Conservation (phyloP, 441 rosid species). For the Brassica hybrid region DNA sequence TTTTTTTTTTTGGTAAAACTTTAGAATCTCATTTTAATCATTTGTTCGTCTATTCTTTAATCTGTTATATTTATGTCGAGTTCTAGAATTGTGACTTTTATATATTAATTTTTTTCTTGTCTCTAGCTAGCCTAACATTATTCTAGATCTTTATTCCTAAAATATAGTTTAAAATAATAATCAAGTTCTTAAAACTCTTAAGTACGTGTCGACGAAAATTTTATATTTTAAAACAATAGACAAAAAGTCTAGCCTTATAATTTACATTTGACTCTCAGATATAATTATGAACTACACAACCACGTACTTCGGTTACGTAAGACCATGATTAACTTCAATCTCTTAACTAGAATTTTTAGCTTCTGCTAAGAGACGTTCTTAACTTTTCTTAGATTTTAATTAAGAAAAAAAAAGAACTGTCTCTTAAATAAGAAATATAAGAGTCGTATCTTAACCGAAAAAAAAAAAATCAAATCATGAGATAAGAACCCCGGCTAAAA, state of each 20-base stretch:
- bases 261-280: slow-evolving; percentile 11
- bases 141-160: background rate
- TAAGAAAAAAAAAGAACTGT: too few species aligned
- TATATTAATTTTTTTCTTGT: background rate
- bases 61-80: slow-evolving; percentile 2
- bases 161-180: background rate
- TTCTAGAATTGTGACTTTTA: background rate
- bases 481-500: too few species aligned
- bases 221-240: background rate
- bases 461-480: too few species aligned
- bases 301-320: background rate
- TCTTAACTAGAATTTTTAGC: too few species aligned
- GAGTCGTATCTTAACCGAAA: too few species aligned
- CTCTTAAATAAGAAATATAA: too few species aligned
- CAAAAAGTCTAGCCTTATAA: too few species aligned
- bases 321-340: background rate
- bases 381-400: too few species aligned
- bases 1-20: background rate
- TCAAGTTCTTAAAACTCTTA: background rate
- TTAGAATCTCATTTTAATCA: background rate
- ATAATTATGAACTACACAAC: background rate
- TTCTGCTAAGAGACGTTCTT: too few species aligned
- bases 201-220: slow-evolving; percentile 17
- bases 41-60: slow-evolving; percentile 19
- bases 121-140: slow-evolving; percentile 9